Percentiles rank a stretch among this genome's conserved stretches.
Evolutionary conservation across 345 rosid species (phyloP).

Genomic region (Gossypium stocksii): DNA sequence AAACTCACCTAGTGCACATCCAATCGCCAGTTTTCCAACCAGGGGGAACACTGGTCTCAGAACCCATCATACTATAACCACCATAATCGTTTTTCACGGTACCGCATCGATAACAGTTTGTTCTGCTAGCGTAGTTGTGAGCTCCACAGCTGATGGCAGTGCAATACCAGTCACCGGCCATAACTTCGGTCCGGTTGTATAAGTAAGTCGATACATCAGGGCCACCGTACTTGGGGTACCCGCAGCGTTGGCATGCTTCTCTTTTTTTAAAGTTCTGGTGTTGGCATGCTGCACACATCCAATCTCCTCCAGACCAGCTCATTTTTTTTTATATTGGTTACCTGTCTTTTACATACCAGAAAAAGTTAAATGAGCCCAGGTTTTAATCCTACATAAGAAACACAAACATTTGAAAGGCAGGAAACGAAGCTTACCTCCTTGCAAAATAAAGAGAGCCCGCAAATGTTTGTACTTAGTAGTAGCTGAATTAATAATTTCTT

Average conservation of each 20-base stretch:
- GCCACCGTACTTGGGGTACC: conserved; percentile 70
- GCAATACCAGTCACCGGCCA: conserved; percentile 98
- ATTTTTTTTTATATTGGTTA: conserved; percentile 26
- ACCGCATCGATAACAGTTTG: conserved; percentile 72
- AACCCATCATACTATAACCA: background rate
- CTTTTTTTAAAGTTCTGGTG: conserved; percentile 78
- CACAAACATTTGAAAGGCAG: background rate
- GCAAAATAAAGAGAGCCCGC: background rate
- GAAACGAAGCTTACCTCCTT: conserved; percentile 15
- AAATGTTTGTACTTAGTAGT: background rate
- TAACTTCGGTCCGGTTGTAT: conserved; percentile 47
- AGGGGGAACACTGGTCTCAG: conserved; percentile 44
- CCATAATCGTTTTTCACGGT: conserved; percentile 40
- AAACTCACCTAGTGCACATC: conserved; percentile 65
- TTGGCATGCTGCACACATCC: conserved; percentile 78
- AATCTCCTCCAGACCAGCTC: conserved; percentile 87
- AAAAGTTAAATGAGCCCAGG: background rate
- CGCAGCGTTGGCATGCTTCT: conserved; percentile 69
- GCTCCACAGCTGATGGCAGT: conserved; percentile 68
- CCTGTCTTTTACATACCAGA: background rate
- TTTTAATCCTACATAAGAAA: background rate
- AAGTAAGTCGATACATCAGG: conserved; percentile 58
- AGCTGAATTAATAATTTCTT: background rate
- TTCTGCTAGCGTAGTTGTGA: conserved; percentile 88
- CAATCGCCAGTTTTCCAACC: conserved; percentile 99